Conservation (phyloP, 352 stramenopile genomes). For the Plasmopara muralis region DNA sequence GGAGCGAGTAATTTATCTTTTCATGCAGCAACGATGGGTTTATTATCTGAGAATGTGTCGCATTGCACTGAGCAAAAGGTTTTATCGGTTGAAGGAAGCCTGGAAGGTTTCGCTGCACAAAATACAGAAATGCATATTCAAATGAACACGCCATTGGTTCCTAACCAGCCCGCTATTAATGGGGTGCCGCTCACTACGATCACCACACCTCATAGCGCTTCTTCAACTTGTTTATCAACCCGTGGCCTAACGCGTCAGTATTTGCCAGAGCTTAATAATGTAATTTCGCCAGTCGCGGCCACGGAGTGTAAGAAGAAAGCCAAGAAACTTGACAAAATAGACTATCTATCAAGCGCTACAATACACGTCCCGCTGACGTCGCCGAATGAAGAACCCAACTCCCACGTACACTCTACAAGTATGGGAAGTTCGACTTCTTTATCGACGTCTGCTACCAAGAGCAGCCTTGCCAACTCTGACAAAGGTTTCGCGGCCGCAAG, state of each 20-base stretch:
- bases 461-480: slow-evolving; percentile 18
- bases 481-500: slow-evolving; percentile 12
- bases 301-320: slow-evolving; percentile 66
- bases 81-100: slow-evolving; percentile 11
- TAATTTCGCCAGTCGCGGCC: slow-evolving; percentile 62
- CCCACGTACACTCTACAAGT: slow-evolving; percentile 10
- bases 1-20: slow-evolving; percentile 6
- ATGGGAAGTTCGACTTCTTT: slow-evolving; percentile 10
- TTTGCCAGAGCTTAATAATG: slow-evolving; percentile 50
- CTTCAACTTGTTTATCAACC: slow-evolving; percentile 17
- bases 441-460: slow-evolving; percentile 15
- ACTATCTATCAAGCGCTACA: slow-evolving; percentile 24
- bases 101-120: slow-evolving; percentile 12
- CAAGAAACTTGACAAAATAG: slow-evolving; percentile 55
- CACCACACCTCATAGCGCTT: slow-evolving; percentile 28
- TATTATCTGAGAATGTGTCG: slow-evolving; percentile 26
- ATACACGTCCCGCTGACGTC: slow-evolving; percentile 20
- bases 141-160: slow-evolving; percentile 22
- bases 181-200: slow-evolving; percentile 27
- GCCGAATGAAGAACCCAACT: slow-evolving; percentile 15
- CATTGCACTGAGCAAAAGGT: slow-evolving; percentile 47
- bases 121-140: slow-evolving; percentile 27
- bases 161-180: slow-evolving; percentile 34
- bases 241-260: slow-evolving; percentile 28
- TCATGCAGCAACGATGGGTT: not conserved